Evolutionary conservation across 371 early-diverging fungal genomes (phyloP), one percentile per base, ranked within the genome.

Genomic region (Mucor irregularis): DNA sequence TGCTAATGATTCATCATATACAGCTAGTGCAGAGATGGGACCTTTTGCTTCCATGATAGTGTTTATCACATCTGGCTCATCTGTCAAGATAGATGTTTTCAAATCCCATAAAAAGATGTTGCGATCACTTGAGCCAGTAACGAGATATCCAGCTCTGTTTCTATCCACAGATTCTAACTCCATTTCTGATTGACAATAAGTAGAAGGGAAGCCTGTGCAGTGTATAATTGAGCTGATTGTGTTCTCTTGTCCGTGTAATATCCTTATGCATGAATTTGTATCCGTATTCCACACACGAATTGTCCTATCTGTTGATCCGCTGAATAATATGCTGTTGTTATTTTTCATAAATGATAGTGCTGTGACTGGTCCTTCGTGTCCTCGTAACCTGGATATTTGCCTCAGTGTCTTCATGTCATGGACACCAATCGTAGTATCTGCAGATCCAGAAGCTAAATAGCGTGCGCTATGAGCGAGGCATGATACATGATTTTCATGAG

Each of bases 251-350:
- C 64, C 64, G 29, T 58, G 39, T 14, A 64, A 70, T 22, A 68
- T 73, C 16, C 85, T 59, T 11, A 80, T 14, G 53, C 73, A 69
- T 17, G 52, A 45, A 6, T 83, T 83, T 1, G 70, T 73, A 14
- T 65, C 48, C 5, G 80, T 57, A 34, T 73, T 68, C 92, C 92
- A 95, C 3, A 93, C 67, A 49, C 84, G 79, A 46, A 91, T 84
- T 1, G 89, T 87, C 13, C 80, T 73, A 65, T 94, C 96, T 61
- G 90, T 88, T 10, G 87, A 86, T 54, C 92, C 90, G 29, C 85
- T 83, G 10, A 91, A 84, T 2, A 62, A 16, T 6, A 58, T 43
- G n/a, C 5, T 4, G 8, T 61, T 24, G 22, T 37, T 17, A 8
- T 29, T 17, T 14, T 45, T 44, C 0, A 46, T 22, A 40, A 44